Base-by-base conservation (phyloP, 495 filamentous ascomycete species). In the Astrothelium subdiscretum region DNA sequence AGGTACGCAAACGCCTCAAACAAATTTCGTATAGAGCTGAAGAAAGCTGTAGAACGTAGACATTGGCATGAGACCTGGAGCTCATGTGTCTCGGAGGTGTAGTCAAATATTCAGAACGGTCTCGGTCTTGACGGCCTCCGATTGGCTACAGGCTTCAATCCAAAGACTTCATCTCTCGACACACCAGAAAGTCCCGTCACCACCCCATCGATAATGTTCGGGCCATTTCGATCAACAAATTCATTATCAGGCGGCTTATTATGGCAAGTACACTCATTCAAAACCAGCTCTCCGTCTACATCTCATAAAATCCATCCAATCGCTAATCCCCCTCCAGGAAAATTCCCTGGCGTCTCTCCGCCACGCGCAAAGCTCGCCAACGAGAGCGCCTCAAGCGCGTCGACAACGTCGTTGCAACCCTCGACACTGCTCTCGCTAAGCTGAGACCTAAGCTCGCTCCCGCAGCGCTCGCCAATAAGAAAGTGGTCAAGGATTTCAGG, bases 341-440 rank as follows among this genome's bases (percentile, higher is more conserved):
- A 86, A 92, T 87, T 73, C 95, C 94, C 62, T 98, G 91, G 90
- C 89, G 95, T 57, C 86, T 98, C 70, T 98, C 94, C 44, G 74
- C 79, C 61, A 86, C 85, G 67, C 94, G 97, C 72, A 98, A 98
- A 74, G 82, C 83, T 64, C 89, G 94, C 32, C 94, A 97, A 63
- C 86, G 94, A 61, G 82, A 87, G 73, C 89, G 94, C 26, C 79
- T 98, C 52, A 87, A 87, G 61, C 83, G 84, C 61, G 92, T 98
- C 59, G 94, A 98, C 76, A 79, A 76, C 8, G 85, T 96, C 22
- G 85, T 98, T 57, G 82, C 85, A 44, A 87, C 83, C 6, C 70
- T 98, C 62, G 87, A 87, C 71, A 81, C 75, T 13, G 90, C 94
- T 13, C 80, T 97, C 48, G 48, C 48, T 2, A 54, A 54, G 48